A percentile compares a stretch with the other conserved stretches of the same genome.
Evolutionary conservation across 805 yeast genomes (phyloP).

Genomic region (Metschnikowia similis): DNA sequence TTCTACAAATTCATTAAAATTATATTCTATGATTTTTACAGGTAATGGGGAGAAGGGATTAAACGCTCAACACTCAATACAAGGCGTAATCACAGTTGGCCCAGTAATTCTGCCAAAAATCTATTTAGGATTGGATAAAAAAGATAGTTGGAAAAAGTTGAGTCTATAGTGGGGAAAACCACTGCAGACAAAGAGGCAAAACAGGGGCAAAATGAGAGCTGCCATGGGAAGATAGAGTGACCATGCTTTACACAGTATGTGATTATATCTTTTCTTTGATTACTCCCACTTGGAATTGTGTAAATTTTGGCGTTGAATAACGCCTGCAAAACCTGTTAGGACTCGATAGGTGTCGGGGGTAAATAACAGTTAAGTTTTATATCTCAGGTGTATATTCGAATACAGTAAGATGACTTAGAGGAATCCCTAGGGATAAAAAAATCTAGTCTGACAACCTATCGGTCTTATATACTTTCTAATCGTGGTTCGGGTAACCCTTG

Average conservation of each 20-base stretch:
- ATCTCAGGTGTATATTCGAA: neutral
- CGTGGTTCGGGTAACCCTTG: neutral
- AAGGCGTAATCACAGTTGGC: neutral
- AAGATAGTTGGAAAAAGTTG: neutral
- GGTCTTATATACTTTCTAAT: neutral
- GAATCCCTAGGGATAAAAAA: neutral
- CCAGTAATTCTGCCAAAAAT: neutral
- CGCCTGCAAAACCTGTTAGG: neutral
- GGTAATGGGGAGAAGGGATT: too few species aligned
- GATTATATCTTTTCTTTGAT: neutral
- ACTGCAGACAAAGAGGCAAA: neutral
- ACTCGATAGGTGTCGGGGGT: too few species aligned
- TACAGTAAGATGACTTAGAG: neutral
- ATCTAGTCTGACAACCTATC: neutral
- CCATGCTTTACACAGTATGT: neutral
- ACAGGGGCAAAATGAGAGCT: neutral
- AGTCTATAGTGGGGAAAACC: neutral
- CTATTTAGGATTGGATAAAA: slow-evolving; percentile 2
- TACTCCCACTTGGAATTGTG: too few species aligned
- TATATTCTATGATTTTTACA: too few species aligned
- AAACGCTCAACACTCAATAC: neutral
- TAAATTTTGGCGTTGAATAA: neutral
- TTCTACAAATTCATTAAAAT: too few species aligned
- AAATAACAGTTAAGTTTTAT: too few species aligned
- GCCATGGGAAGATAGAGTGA: neutral